phyloP scores from a whole-genome alignment of 805 yeast species.

The Huiozyma sinensis region DNA sequence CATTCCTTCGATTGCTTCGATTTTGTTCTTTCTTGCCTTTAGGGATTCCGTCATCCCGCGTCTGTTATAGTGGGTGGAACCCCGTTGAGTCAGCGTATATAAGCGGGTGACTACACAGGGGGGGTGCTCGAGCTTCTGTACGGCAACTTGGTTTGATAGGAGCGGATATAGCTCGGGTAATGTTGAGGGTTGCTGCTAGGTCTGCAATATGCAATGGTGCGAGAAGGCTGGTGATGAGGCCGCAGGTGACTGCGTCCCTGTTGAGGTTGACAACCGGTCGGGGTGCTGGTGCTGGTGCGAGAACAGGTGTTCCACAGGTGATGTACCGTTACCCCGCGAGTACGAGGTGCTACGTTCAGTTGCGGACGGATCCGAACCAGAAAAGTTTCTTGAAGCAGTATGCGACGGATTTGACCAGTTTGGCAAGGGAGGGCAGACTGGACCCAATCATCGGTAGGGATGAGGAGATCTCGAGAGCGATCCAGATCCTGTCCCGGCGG shows the following conservation, averaged over 20 bases:
- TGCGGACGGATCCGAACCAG: constrained; percentile 36
- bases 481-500: constrained; percentile 83
- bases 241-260: not conserved
- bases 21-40: too few species aligned
- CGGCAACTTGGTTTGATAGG: too few species aligned
- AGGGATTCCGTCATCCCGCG: too few species aligned
- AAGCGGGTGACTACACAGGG: too few species aligned
- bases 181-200: too few species aligned
- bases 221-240: not conserved
- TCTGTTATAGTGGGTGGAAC: too few species aligned
- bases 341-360: constrained; percentile 13
- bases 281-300: not conserved
- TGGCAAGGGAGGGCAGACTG: constrained; percentile 81
- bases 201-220: too few species aligned
- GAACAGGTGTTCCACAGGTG: not conserved
- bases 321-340: not conserved
- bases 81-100: too few species aligned
- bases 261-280: too few species aligned
- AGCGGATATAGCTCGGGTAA: too few species aligned
- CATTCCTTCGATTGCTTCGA: too few species aligned
- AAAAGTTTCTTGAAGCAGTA: constrained; percentile 73
- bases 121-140: too few species aligned
- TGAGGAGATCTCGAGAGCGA: constrained; percentile 86
- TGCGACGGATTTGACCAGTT: constrained; percentile 76
- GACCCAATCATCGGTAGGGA: constrained; percentile 98